Conservation (phyloP, 768 basidiomycete genomes). For the Pulveroboletus sp. region DNA sequence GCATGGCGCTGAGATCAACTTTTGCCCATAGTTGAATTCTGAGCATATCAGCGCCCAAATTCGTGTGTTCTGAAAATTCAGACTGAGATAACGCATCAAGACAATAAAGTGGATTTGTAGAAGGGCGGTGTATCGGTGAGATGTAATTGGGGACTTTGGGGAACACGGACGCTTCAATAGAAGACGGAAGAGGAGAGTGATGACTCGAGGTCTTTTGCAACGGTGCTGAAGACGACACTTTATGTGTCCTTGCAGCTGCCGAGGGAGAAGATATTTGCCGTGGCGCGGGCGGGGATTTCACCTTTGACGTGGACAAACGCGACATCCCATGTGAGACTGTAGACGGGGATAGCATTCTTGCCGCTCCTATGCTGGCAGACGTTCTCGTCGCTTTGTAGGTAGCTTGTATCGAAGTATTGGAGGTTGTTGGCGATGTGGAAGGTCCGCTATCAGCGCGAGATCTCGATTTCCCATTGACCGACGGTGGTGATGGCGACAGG, state of each 20-base stretch:
- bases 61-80: slow-evolving; percentile 52
- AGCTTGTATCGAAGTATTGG: slow-evolving; percentile 2
- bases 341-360: slow-evolving; percentile 14
- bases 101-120: slow-evolving; percentile 75
- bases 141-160: slow-evolving; percentile 57
- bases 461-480: slow-evolving; percentile 19
- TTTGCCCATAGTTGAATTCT: slow-evolving; percentile 60
- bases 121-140: slow-evolving; percentile 75
- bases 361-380: slow-evolving; percentile 13
- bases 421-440: neutral
- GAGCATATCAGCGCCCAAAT: slow-evolving; percentile 49
- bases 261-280: slow-evolving; percentile 20
- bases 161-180: slow-evolving; percentile 9
- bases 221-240: slow-evolving; percentile 21
- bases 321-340: slow-evolving; percentile 3
- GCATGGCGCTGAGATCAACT: slow-evolving; percentile 18
- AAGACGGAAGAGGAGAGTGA: slow-evolving; percentile 19
- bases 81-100: slow-evolving; percentile 47
- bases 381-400: slow-evolving; percentile 12
- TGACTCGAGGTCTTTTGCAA: slow-evolving; percentile 24
- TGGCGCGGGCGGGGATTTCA: slow-evolving; percentile 13
- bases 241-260: slow-evolving; percentile 18
- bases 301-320: slow-evolving; percentile 12
- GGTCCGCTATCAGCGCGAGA: slow-evolving; percentile 27
- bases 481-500: slow-evolving; percentile 25